A percentile compares a stretch with the other conserved stretches of the same genome.
These are phyloP conservation scores for Polymyxa betae DNA, from an alignment of 208 protist genomes.

Conservation along the genomic window DNA sequence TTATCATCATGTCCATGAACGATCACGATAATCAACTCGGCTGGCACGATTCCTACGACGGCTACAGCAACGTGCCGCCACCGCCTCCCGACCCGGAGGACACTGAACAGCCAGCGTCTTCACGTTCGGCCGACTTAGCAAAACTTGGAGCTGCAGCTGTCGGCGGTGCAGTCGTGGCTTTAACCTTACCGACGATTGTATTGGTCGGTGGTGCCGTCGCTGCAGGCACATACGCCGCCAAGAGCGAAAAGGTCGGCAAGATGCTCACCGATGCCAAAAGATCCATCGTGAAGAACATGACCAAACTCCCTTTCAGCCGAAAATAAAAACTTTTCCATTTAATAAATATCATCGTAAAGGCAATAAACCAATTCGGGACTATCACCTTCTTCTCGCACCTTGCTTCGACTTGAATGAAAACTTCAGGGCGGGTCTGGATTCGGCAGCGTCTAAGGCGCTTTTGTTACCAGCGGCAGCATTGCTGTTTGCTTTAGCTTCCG, in stretches of 20 bases:
- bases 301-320: not conserved
- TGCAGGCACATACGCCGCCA: not conserved
- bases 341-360: no score
- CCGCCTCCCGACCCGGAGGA: not conserved
- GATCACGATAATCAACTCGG: no score
- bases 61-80: no score
- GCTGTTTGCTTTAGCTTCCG: not conserved
- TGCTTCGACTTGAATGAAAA: constrained; percentile 23
- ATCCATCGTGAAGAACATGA: not conserved
- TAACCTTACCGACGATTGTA: not conserved
- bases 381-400: not conserved
- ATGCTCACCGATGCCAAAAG: not conserved
- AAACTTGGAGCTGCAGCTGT: not conserved
- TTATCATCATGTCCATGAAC: no score
- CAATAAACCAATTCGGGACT: not conserved
- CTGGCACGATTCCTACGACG: no score
- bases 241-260: not conserved
- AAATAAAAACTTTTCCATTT: not conserved
- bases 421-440: not conserved
- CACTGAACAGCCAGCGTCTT: not conserved
- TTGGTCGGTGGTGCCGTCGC: not conserved
- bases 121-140: not conserved
- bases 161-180: not conserved
- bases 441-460: not conserved
- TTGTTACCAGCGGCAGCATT: not conserved